Percentiles rank a stretch among this genome's conserved stretches.
Evolutionary conservation across 2,329 filamentous ascomycete genomes (phyloP).

Genomic region (Sporothrix globosa): DNA sequence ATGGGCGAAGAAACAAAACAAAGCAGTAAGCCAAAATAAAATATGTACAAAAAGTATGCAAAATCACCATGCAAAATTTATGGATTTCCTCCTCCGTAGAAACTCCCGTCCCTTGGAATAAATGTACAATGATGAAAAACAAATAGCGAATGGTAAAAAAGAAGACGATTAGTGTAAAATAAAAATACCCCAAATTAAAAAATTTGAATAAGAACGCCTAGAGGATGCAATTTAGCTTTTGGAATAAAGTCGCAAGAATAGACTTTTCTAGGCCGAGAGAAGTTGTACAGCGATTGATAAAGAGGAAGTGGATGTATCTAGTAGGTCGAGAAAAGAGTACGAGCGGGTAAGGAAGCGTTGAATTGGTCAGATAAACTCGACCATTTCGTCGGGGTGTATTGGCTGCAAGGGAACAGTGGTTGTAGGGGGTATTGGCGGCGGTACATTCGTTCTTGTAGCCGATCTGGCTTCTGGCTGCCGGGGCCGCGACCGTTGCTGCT

Average conservation of each 20-base stretch:
- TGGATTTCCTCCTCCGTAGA: neutral
- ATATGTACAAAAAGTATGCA: neutral
- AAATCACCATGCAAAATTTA: neutral
- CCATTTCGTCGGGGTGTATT: conserved; percentile 30
- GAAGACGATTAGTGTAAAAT: neutral
- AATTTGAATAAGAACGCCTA: conserved; percentile 18
- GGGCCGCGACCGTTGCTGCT: neutral
- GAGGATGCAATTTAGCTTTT: conserved; percentile 25
- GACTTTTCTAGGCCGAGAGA: conserved; percentile 16
- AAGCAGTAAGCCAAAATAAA: neutral
- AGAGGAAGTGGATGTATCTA: conserved; percentile 3
- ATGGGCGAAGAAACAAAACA: neutral
- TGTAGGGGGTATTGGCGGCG: conserved; percentile 29
- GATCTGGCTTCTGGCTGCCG: conserved; percentile 9
- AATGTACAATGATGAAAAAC: neutral
- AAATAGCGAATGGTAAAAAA: neutral
- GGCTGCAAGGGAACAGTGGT: conserved; percentile 24
- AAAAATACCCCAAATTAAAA: neutral
- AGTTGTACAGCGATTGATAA: conserved; percentile 1
- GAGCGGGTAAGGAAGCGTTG: neutral
- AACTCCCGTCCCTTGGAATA: conserved; percentile 10
- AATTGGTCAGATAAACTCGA: conserved; percentile 28
- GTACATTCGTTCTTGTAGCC: conserved; percentile 9
- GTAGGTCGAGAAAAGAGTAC: neutral
- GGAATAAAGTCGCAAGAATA: neutral